These are phyloP conservation scores for Ceratobasidium theobromae DNA, from an alignment of 1,284 basidiomycete genomes.

Conservation along the genomic window DNA sequence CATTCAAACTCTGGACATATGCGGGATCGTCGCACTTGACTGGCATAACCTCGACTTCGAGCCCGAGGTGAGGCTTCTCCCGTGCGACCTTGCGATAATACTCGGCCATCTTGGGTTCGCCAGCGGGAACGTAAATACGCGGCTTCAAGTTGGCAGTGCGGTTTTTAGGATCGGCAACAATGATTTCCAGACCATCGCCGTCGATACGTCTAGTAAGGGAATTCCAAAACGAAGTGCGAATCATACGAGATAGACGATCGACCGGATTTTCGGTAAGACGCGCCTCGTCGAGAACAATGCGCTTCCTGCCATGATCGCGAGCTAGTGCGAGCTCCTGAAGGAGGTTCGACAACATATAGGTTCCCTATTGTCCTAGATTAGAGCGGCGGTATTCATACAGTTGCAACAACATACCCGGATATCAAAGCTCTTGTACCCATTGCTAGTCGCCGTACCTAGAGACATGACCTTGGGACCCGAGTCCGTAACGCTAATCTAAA, in stretches of 20 bases:
- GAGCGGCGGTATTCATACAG: not conserved
- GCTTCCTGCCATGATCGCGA: constrained; percentile 91
- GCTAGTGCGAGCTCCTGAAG: constrained; percentile 97
- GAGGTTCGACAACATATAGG: constrained; percentile 99
- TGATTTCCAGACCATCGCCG: constrained; percentile 93
- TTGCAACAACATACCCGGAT: constrained; percentile 69
- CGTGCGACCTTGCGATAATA: constrained; percentile 84
- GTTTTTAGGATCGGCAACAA: constrained; percentile 97
- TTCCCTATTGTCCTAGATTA: constrained; percentile 59
- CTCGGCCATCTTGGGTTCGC: constrained; percentile 89
- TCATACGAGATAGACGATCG: constrained; percentile 96
- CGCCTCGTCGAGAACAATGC: constrained; percentile 96
- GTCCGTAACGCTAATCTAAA: constrained; percentile 92
- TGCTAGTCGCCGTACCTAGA: constrained; percentile 93
- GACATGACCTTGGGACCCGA: constrained; percentile 96
- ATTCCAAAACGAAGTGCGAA: constrained; percentile 98
- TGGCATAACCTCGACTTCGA: constrained; percentile 89
- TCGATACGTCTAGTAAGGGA: constrained; percentile 95
- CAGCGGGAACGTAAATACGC: constrained; percentile 91
- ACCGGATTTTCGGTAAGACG: constrained; percentile 97
- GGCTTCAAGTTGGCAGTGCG: constrained; percentile 82
- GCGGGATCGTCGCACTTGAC: constrained; percentile 79
- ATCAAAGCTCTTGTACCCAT: constrained; percentile 97
- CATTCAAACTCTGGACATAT: constrained; percentile 92
- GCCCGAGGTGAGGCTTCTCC: constrained; percentile 86